These are phyloP conservation scores for Neurospora tetraspora DNA, from an alignment of 495 filamentous ascomycete genomes.

Conservation along the genomic window DNA sequence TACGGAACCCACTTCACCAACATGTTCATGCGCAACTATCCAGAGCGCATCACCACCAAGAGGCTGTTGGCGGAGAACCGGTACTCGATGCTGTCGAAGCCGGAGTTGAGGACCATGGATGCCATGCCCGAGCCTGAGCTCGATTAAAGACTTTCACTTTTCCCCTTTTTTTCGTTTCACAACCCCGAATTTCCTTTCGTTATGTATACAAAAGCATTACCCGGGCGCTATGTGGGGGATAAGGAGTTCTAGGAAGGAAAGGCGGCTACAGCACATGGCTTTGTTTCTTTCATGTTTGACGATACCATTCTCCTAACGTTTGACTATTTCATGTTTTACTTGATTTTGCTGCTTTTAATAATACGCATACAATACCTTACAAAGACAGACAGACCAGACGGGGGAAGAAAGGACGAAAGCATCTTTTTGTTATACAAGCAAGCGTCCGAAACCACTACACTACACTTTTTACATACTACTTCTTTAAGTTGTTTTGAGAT, in stretches of 20 bases:
- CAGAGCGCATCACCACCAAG: constrained; percentile 33
- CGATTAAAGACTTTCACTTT: not conserved
- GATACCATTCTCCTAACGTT: not conserved
- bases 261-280: not conserved
- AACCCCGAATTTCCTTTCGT: not conserved
- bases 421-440: not conserved
- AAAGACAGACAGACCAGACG: not conserved
- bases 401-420: not conserved
- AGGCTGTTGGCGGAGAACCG: constrained; percentile 22
- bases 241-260: not conserved
- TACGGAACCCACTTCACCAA: constrained; percentile 41
- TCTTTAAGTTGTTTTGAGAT: not conserved
- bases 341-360: not conserved
- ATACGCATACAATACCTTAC: not conserved
- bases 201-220: not conserved
- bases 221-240: not conserved
- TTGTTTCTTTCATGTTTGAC: not conserved
- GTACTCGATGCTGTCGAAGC: constrained; percentile 12
- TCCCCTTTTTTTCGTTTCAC: not conserved
- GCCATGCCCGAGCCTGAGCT: constrained; percentile 2
- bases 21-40: constrained; percentile 40
- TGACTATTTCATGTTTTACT: not conserved
- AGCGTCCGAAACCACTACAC: not conserved
- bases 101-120: constrained; percentile 20
- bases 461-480: not conserved